Evolutionary conservation across 1,139 yeast species (phyloP), one percentile per base, ranked within the genome.

Genomic region (Candida pseudoviswanathii): DNA sequence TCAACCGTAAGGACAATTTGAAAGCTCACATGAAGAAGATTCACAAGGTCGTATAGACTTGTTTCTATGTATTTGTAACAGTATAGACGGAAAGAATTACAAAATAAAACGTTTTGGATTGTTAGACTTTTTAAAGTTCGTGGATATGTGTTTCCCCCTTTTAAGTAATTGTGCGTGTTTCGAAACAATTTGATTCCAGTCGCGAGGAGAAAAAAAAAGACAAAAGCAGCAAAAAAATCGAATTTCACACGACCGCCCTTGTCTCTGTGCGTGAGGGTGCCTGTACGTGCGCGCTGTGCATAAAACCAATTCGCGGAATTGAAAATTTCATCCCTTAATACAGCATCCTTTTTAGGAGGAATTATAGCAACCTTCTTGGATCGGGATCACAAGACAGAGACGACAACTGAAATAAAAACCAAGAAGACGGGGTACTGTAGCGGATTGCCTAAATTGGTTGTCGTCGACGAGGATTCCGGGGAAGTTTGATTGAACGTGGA

Each of bases 11-110:
- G 59, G 89, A 84, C 60, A 84, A 84, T 57, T 70, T 85, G 56
- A 83, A 84, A 60, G 89, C 86, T 8, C 91, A 85, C 65, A 68
- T 82, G 58, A 82, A 86, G 71, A 84, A 84, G 60, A 82, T 84
- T 43, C 89, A 84, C 62, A 64, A 64, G 34, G 24, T 31, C 3
- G 22, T 30, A 36, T 36, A 36, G 41, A n/a, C 29, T 5, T 25
- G 9, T 4, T 9, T 37, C 26, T n/a, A 24, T 10, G 24, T 25
- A 9, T 22, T 36, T 36, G 5, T 5, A 16, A 16, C 16, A 16
- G 16, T 16, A 16, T 16, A 16, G 16, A 16, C 16, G 16, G 22
- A 34, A 16, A 34, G 25, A 34, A 10, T 16, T 34, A 34, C 38
- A 34, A 16, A 9, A 34, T 34, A 34, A 34, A 16, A 16, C 11